Evolutionary conservation across 2,329 filamentous ascomycete species (phyloP), one percentile per base, ranked within the genome.

Genomic region (Diatrype stigma): DNA sequence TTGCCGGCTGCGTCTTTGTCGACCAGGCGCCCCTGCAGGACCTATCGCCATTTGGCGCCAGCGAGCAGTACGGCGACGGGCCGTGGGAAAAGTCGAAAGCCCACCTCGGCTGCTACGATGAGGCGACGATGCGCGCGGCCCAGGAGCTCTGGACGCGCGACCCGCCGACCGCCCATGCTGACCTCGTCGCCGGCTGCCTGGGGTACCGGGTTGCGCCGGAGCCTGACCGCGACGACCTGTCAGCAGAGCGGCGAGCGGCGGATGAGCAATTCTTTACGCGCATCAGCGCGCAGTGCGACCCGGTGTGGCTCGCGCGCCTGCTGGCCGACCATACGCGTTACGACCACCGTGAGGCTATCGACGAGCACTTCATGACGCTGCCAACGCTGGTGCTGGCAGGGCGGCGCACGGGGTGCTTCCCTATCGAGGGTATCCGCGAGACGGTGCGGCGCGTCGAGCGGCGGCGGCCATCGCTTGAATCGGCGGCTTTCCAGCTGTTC

Each of bases 121-220:
- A 72, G 60, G 50, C 50, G 19, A 70, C 61, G n/a, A 64, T 66
- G 69, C 56, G 59, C 6, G 64, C 51, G 0, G 70, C 51, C 56
- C 79, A 82, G 76, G 73, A 77, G 1, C 70, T 74, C 42, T 79
- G 76, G 48, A 78, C 72, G 70, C 71, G 77, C 1, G 61, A 63
- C 2, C 70, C 75, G 1, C 64, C 56, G 12, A 58, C 50, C 11
- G 66, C 70, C 23, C 61, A 68, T 19, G 35, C 50, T 2, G 67
- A 57, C 2, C 59, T 73, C 3, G 69, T 70, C 12, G 46, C 47
- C 3, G 63, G 64, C 19, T 72, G 70, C 42, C 51, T 73, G 7
- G 70, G 70, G 12, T 73, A 73, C 52, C 59, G 67, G 4, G 55
- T 59, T 22, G 47, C 49, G 35, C 66, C 67, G 8, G 52, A 55